Percentiles rank a stretch among this genome's conserved stretches.
Evolutionary conservation across 1,284 basidiomycete species (phyloP).

Genomic region (Stereum hirsutum): DNA sequence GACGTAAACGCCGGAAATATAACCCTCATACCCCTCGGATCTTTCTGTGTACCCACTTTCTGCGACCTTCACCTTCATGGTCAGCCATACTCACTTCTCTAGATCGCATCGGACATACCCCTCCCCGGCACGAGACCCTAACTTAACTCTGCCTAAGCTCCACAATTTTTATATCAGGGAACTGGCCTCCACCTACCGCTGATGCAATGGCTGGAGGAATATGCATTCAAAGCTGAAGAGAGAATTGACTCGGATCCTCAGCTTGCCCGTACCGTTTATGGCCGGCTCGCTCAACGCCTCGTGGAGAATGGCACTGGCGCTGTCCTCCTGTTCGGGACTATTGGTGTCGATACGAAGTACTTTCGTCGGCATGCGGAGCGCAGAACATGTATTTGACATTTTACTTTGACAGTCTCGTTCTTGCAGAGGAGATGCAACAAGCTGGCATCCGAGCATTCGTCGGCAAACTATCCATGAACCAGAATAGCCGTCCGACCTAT

Average conservation of each 20-base stretch:
- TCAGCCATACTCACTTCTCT: too few relatives aligned
- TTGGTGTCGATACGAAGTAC: conserved; percentile 73
- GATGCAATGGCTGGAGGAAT: conserved; percentile 75
- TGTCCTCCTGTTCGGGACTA: conserved; percentile 74
- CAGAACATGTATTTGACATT: background rate
- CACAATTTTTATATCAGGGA: conserved; percentile 81
- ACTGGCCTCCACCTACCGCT: conserved; percentile 77
- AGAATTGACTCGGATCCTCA: conserved; percentile 51
- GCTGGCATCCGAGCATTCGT: conserved; percentile 73
- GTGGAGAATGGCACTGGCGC: conserved; percentile 68
- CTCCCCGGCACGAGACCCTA: background rate
- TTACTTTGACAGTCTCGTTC: conserved; percentile 50
- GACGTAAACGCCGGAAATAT: conserved; percentile 13
- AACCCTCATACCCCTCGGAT: conserved; percentile 36
- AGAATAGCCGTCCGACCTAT: conserved; percentile 64
- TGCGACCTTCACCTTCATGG: conserved; percentile 72
- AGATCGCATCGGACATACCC: background rate
- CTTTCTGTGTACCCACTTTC: conserved; percentile 71
- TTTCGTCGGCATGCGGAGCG: conserved; percentile 13
- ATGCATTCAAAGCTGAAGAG: conserved; percentile 75
- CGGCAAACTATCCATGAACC: conserved; percentile 83
- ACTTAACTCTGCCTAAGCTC: too few relatives aligned
- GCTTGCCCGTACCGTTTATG: conserved; percentile 61
- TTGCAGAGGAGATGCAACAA: conserved; percentile 61
- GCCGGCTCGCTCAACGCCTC: conserved; percentile 50